Evolutionary conservation across 345 rosid species (phyloP), one percentile per base, ranked within the genome.

Genomic region (Psidium friedrichsthalianum): DNA sequence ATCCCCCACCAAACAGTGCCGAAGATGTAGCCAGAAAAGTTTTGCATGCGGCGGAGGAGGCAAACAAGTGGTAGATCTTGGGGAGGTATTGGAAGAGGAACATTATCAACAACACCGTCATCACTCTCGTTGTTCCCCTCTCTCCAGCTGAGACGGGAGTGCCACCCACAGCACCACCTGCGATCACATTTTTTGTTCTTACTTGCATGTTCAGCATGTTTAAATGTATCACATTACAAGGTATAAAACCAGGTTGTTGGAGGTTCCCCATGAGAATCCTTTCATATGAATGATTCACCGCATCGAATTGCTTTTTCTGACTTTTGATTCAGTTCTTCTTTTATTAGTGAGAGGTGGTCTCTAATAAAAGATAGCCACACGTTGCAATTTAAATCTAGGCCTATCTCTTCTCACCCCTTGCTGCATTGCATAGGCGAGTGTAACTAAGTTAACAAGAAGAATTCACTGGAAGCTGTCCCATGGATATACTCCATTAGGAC

Each of bases 1-100:
- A 97, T 92, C 49, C 99, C 99, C 99, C 98, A 95, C 99, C 99
- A 97, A 76, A 95, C 95, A 1, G 98, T 95, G 21, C 99, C 98
- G 82, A 95, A 97, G 56, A 95, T 92, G 93, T 97, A 97, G 82
- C 98, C 98, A n/a, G 98, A 94, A 82, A 93, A 89, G 78, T 87
- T 94, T 85, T 96, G 98, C 97, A 94, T 94, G 64, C 94, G 94
- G 44, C 98, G 99, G 82, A 97, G 90, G 83, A 95, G 94, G 90
- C 97, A 92, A 15, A 97, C 90, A 10, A 94, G 88, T 97, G 98
- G 82, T 93, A 95, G 74, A 97, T 95, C 85, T 94, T 97, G n/a
- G 99, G 99, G 56, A 97, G 93, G 89, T 97, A 97, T 84, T 97
- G 99, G 88, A 97, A 92, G n/a, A 95, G 86, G 89, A 97, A 97